Percentiles rank a stretch among this genome's conserved stretches.
Evolutionary conservation across 2,329 filamentous ascomycete genomes (phyloP).

Genomic region (Penicillium sp.): DNA sequence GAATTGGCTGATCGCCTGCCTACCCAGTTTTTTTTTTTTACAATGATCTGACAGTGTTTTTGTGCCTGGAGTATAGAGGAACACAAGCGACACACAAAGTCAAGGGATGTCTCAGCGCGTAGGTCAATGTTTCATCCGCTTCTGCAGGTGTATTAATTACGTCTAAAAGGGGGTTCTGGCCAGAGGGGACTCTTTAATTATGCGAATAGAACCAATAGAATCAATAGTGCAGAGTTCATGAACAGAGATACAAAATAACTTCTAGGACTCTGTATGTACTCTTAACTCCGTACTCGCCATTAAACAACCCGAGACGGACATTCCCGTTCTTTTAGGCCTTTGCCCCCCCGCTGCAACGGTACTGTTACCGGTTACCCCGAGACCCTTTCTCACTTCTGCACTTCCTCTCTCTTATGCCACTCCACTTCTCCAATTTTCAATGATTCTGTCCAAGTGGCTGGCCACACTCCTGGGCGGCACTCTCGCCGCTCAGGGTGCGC

Average conservation of each 20-base stretch:
- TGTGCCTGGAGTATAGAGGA: too few relatives aligned
- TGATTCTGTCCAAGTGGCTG: conserved; percentile 24
- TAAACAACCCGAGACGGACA: neutral
- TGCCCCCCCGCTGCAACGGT: conserved; percentile 4
- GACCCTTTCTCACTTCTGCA: neutral
- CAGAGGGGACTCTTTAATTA: neutral
- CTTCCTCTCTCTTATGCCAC: conserved; percentile 12
- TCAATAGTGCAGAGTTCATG: neutral
- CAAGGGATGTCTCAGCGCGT: conserved; percentile 7
- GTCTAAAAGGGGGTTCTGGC: too few relatives aligned
- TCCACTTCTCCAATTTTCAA: conserved; percentile 9
- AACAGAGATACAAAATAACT: too few relatives aligned
- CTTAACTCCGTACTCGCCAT: too few relatives aligned
- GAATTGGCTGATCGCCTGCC: neutral
- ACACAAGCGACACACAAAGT: neutral
- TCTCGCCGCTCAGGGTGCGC: conserved; percentile 18
- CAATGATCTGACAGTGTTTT: too few relatives aligned
- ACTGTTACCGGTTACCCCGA: conserved; percentile 1
- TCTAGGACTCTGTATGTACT: too few relatives aligned
- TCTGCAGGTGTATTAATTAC: neutral
- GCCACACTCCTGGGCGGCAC: conserved; percentile 21
- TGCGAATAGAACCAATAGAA: too few relatives aligned
- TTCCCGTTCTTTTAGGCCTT: conserved; percentile 2
- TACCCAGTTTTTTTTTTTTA: neutral
- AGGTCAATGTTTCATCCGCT: conserved; percentile 8